These are phyloP conservation scores for Periconia sp. DNA, from an alignment of 2,329 filamentous ascomycete species.

Conservation along the genomic window DNA sequence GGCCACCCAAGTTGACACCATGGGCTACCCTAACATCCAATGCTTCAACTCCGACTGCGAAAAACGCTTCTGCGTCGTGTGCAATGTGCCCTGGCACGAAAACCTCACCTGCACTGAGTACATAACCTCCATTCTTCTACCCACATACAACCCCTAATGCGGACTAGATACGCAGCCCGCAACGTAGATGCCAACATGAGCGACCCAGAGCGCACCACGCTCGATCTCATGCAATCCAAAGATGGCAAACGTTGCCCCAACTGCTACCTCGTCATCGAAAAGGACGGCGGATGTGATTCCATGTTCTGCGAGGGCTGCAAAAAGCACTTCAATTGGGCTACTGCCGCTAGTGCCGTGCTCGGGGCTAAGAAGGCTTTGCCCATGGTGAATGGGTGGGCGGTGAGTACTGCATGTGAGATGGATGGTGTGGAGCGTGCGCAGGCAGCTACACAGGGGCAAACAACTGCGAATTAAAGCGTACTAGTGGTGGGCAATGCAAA, in stretches of 20 bases:
- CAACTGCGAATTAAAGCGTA: too few relatives aligned
- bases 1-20: slow-evolving; percentile 15
- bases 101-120: slow-evolving; percentile 31
- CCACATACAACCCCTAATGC: too few relatives aligned
- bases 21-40: slow-evolving; percentile 33
- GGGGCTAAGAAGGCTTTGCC: slow-evolving; percentile 19
- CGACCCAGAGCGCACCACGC: slow-evolving; percentile 25
- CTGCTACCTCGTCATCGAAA: slow-evolving; percentile 37
- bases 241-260: slow-evolving; percentile 38
- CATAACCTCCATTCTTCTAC: too few relatives aligned
- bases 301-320: slow-evolving; percentile 31
- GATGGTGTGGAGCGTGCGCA: too few relatives aligned
- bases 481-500: too few relatives aligned
- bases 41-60: slow-evolving; percentile 27
- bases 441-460: too few relatives aligned
- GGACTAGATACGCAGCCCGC: slow-evolving; percentile 16
- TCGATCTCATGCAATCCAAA: slow-evolving; percentile 29
- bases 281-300: slow-evolving; percentile 33
- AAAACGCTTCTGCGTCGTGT: slow-evolving; percentile 26
- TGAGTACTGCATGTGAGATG: slow-evolving; percentile 1
- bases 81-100: slow-evolving; percentile 30
- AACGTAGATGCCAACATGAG: slow-evolving; percentile 27
- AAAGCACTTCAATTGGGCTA: slow-evolving; percentile 35
- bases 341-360: slow-evolving; percentile 27
- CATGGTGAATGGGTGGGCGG: not conserved